Base-by-base conservation (phyloP, 1,284 basidiomycete species). In the Papiliotrema flavescens region DNA sequence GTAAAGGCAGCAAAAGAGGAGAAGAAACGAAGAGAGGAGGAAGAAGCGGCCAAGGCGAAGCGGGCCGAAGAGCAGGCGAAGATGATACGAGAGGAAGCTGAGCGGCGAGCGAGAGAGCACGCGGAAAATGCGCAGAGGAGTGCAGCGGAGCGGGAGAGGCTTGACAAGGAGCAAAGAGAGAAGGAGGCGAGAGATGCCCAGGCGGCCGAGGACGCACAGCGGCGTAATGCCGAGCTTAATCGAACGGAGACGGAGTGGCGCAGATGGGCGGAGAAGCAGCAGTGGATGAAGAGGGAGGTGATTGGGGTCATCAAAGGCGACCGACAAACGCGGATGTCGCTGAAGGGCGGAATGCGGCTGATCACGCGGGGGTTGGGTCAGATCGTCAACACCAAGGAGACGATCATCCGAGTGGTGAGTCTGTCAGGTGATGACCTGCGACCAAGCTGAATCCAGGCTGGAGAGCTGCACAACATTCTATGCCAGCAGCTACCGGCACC, bases 341-440 rank as follows among this genome's bases (percentile, higher is more conserved):
- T 80, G 64, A 79, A 77, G 57, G 69, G 71, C 46, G 81, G 84
- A 35, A 89, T 95, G 57, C 84, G 94, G 47, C 82, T 87, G 66
- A 93, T 98, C 53, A 92, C 86, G 2, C 88, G 90, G 28, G 91
- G 90, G 69, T 83, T 98, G 37, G 92, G 94, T 1, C 95, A 98
- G 74, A 79, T 98, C 35, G 93, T 91, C 13, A 90, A 91, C 64
- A 88, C 93, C 44, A 65, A 78, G 1, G 71, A 80, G 39, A 81
- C 85, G n/a, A 89, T 94, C 46, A 60, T 79, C 85, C 90, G 75
- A 68, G 87, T 80, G 24, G 56, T 69, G 39, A 59, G 67, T 65
- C 5, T 13, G 35, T 35, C 3, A 17, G 6, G 13, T 20, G 17
- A 26, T 3, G 13, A 17, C 36, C 13, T 23, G 23, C 13, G 1